These are phyloP conservation scores for Guadua angustifolia DNA, from an alignment of 176 grass and related monocot genomes.

Conservation along the genomic window DNA sequence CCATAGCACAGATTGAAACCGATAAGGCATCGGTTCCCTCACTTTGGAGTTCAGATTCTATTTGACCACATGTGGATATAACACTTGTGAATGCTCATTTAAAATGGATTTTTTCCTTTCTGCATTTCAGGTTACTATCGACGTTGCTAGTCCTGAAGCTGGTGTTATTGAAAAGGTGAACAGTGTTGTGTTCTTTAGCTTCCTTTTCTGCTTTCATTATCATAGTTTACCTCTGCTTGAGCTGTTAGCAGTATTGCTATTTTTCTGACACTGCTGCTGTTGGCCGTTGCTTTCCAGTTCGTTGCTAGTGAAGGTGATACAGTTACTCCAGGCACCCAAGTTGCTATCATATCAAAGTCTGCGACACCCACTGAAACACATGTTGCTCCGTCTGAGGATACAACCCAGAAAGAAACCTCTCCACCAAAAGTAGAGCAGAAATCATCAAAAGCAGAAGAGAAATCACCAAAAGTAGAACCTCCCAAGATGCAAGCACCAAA, in stretches of 20 bases:
- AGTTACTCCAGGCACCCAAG: constrained; percentile 89
- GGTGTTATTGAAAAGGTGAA: constrained; percentile 89
- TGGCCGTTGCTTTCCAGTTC: constrained; percentile 51
- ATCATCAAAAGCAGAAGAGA: constrained; percentile 55
- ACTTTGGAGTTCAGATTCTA: constrained; percentile 3
- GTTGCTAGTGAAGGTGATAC: constrained; percentile 89
- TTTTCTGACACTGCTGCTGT: background rate
- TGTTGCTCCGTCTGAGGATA: constrained; percentile 90
- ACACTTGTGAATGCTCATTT: constrained; percentile 7
- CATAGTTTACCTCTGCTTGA: background rate
- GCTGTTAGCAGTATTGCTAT: constrained; percentile 24
- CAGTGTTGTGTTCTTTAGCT: background rate
- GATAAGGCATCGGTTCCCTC: constrained; percentile 63
- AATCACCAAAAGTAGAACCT: constrained; percentile 57
- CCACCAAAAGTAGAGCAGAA: constrained; percentile 47
- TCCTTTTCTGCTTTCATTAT: constrained; percentile 4
- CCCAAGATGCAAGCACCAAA: constrained; percentile 56
- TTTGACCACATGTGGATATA: background rate
- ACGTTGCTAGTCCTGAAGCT: constrained; percentile 82
- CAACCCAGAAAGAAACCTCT: constrained; percentile 62
- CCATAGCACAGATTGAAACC: constrained; percentile 98
- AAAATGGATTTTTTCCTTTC: background rate
- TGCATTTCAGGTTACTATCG: constrained; percentile 85
- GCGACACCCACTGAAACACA: constrained; percentile 76
- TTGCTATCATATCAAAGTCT: constrained; percentile 97